These are phyloP conservation scores for Candida alai DNA, from an alignment of 805 yeast genomes.

Conservation along the genomic window DNA sequence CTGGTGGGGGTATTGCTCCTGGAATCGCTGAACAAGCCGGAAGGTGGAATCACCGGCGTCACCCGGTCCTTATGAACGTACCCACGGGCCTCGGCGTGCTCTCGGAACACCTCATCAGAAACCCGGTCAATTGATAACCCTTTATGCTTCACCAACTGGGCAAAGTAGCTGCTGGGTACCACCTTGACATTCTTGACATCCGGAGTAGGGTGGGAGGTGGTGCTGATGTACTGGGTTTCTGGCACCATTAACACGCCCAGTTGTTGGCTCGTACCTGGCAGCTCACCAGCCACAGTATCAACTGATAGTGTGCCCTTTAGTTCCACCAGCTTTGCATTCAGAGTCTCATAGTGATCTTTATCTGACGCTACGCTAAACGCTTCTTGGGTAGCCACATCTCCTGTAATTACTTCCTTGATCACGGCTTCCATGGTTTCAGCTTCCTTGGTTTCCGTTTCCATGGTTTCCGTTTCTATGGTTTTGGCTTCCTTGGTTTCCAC, in stretches of 20 bases:
- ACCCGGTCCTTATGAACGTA: slow-evolving; percentile 26
- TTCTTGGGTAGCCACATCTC: no score
- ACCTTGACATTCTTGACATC: slow-evolving; percentile 56
- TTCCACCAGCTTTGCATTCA: no score
- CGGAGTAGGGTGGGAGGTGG: slow-evolving; percentile 53
- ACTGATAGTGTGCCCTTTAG: no score
- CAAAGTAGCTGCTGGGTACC: slow-evolving; percentile 61
- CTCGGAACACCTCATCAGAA: slow-evolving; percentile 41
- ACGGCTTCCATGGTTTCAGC: no score
- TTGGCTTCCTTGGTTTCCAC: no score
- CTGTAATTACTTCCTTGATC: no score
- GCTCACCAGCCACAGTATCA: no score
- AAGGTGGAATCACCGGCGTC: slow-evolving; percentile 20
- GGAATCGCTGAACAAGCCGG: slow-evolving; percentile 17
- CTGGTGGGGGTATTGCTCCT: not conserved
- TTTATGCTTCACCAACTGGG: slow-evolving; percentile 48
- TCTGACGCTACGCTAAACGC: no score
- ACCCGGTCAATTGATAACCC: slow-evolving; percentile 42
- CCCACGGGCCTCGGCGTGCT: slow-evolving; percentile 50
- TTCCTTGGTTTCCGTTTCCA: slow-evolving; percentile 3
- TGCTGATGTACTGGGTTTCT: slow-evolving; percentile 54
- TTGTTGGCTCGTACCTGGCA: slow-evolving; percentile 40
- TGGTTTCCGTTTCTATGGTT: no score
- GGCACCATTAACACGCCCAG: slow-evolving; percentile 56
- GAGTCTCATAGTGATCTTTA: no score